Evolutionary conservation across 2,329 filamentous ascomycete genomes (phyloP), one percentile per base, ranked within the genome.

Genomic region (Colletotrichum noveboracense): DNA sequence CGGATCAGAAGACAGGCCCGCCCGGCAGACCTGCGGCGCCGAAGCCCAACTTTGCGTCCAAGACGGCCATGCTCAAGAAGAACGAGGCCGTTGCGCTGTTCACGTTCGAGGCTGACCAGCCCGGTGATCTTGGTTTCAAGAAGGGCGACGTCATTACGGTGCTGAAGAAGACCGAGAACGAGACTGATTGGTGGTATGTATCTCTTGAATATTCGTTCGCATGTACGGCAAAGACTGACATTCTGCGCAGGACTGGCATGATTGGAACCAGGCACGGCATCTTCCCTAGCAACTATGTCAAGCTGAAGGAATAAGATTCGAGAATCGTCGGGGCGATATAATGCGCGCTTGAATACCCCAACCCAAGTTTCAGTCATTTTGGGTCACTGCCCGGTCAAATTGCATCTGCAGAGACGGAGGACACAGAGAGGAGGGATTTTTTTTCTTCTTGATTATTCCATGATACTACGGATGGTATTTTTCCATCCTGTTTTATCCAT

Each of bases 81-180:
- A 96, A 98, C 79, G 95, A 98, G 85, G 97, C 96, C 0, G 89
- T 98, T 24, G 97, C 97, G 4, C 89, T 98, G 77, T 98, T 94
- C 85, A 98, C 95, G 3, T 99, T 99, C 82, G 96, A 98, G 77
- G 93, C 96, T 0, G 96, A 98, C 81, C 96, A 98, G 84, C 93
- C 95, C 1, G 96, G 96, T 6, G 96, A 99, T 83, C 84, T 98
- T 72, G 95, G 94, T 0, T 99, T 99, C 38, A 76, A 76, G 66
- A 99, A 99, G 89, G 97, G 97, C 24, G 97, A 99, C 34, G 85
- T 98, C 72, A 98, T 99, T 78, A 98, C 96, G 1, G 96, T 99
- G 74, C 84, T 98, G 73, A 98, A 99, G 88, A 94, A 94, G 85
- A 98, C 96, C 7, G 95, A 98, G 6, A 98, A 94, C 80, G 94